Conservation (phyloP, 2,329 filamentous ascomycete genomes). For the Pseudogymnoascus sp. region DNA sequence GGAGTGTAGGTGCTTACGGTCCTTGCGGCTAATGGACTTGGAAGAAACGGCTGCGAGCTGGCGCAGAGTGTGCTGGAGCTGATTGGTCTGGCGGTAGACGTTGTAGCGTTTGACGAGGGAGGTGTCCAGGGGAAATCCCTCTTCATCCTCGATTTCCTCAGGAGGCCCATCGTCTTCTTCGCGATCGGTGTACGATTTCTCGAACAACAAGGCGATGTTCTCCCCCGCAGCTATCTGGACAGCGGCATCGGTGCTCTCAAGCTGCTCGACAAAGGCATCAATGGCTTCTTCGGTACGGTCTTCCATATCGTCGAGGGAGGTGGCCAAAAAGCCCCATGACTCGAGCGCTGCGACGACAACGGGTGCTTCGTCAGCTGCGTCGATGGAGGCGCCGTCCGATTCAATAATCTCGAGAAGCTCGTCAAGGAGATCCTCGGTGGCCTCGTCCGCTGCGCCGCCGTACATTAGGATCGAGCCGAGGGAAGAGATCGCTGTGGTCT, state of each 20-base stretch:
- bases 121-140: conserved; percentile 27
- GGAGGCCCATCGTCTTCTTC: conserved; percentile 39
- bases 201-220: conserved; percentile 62
- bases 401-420: conserved; percentile 59
- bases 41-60: conserved; percentile 51
- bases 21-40: conserved; percentile 55
- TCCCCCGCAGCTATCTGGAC: conserved; percentile 65
- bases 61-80: conserved; percentile 50
- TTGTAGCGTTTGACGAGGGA: conserved; percentile 55
- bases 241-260: conserved; percentile 50
- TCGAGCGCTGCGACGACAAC: conserved; percentile 58
- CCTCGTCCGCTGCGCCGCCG: conserved; percentile 54
- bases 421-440: conserved; percentile 55
- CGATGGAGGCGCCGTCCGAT: conserved; percentile 56
- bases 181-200: conserved; percentile 45
- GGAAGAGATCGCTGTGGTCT: conserved; percentile 58
- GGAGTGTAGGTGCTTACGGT: conserved; percentile 56
- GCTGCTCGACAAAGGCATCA: conserved; percentile 61
- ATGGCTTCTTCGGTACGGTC: conserved; percentile 54
- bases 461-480: conserved; percentile 55
- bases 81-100: conserved; percentile 54
- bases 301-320: conserved; percentile 57
- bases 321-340: conserved; percentile 61
- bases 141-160: conserved; percentile 28
- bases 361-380: conserved; percentile 50